Base-by-base conservation (phyloP, 2,329 filamentous ascomycete species). In the Botryotinia convoluta region DNA sequence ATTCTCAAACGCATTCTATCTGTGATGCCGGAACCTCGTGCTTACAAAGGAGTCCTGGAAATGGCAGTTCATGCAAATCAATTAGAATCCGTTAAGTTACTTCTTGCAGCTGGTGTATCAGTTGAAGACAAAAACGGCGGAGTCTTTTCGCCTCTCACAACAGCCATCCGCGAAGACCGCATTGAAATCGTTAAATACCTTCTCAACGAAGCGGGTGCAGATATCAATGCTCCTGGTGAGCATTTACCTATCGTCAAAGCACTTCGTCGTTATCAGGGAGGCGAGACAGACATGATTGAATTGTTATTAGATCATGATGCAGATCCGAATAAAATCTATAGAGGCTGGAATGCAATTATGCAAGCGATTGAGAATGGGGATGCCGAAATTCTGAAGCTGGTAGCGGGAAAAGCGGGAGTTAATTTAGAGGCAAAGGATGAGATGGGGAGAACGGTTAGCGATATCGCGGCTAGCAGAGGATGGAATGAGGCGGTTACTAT, bases 61-160 rank as follows among this genome's bases (percentile, higher is more conserved):
- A 88, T 89, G 84, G 90, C 90, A 2, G 90, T 92, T 12, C 85
- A 87, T 1, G 90, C 90, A 29, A 87, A 91, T 80, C 86, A 92
- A 80, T 84, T 92, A 22, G 89, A 91, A 74, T 90, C 87, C 51
- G 85, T 93, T 81, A 91, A 91, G 81, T 82, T 92, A 7, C 74
- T 79, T 42, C 64, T 79, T 4, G 78, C 74, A 0, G 78, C 78
- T 1, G 78, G 78, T 1, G 87, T 92, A 29, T 90, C 86, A 59
- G 89, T 92, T 72, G 90, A 92, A 80, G 91, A 92, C 82, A 90
- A 90, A 82, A 92, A 91, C 78, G 90, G 90, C 32, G 91, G 91
- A 71, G 91, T 92, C 67, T 93, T 93, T 83, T 91, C 89, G 0
- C 89, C 90, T 0, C 85, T 92, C 6, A 92, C 90, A 1, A 91